Evolutionary conservation across 2,329 filamentous ascomycete species (phyloP).

Genomic region (Periconia sp.): DNA sequence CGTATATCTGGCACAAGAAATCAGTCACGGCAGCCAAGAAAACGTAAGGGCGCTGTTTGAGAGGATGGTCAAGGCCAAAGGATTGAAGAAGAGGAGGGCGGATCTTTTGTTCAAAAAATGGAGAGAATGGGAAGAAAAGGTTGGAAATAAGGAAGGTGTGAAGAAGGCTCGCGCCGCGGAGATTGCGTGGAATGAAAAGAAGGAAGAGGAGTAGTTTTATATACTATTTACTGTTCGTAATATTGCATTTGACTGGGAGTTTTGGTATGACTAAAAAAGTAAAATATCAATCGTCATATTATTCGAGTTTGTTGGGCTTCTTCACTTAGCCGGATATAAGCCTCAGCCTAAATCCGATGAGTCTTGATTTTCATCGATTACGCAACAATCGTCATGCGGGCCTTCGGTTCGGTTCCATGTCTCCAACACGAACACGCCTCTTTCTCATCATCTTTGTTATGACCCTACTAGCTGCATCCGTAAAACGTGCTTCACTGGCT

Average conservation of each 20-base stretch:
- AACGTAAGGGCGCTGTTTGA: slow-evolving; percentile 78
- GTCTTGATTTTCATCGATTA: slow-evolving; percentile 16
- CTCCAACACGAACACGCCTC: slow-evolving; percentile 51
- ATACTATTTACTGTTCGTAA: background rate
- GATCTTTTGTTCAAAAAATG: slow-evolving; percentile 90
- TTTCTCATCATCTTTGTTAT: slow-evolving; percentile 39
- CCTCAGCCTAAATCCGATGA: background rate
- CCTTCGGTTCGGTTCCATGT: slow-evolving; percentile 44
- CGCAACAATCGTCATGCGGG: slow-evolving; percentile 24
- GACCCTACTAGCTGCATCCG: slow-evolving; percentile 32
- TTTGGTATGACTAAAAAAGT: background rate
- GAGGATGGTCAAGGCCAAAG: slow-evolving; percentile 60
- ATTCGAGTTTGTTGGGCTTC: background rate
- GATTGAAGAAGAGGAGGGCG: slow-evolving; percentile 79
- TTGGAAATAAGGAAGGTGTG: slow-evolving; percentile 68
- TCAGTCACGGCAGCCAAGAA: slow-evolving; percentile 58
- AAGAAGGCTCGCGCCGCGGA: slow-evolving; percentile 72
- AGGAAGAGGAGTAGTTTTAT: slow-evolving; percentile 6
- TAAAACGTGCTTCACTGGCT: slow-evolving; percentile 27
- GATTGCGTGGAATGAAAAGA: slow-evolving; percentile 65
- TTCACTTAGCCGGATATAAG: background rate
- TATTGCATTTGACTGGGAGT: background rate
- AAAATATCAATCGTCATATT: background rate
- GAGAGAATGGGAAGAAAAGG: slow-evolving; percentile 78
- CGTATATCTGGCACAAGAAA: slow-evolving; percentile 83